Base-by-base conservation (phyloP, 306 rosid species). In the Begonia loranthoides region DNA sequence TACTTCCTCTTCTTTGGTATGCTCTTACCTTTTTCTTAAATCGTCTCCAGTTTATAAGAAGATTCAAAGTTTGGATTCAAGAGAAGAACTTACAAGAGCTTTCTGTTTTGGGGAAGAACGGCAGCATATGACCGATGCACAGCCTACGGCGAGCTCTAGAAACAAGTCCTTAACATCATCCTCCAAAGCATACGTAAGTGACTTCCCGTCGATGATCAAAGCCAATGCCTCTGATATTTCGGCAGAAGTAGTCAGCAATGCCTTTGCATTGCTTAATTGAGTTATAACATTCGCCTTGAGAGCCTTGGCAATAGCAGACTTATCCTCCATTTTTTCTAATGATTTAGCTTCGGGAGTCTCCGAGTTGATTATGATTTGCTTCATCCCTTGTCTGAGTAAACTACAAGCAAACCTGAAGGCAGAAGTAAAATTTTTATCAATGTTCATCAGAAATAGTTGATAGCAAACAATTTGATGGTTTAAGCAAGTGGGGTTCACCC, bases 31-130 rank as follows among this genome's bases (percentile, higher is more conserved):
- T 28, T 28, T 28, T 28, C 36, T 28, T 28, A 28, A 28, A 2
- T 28, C 36, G 0, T 28, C 5, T 28, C 36, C 4, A 28, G 36
- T 3, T 5, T 7, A 28, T 28, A 28, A 28, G 9, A 28, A 28
- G 36, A 28, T 28, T 28, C 36, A 28, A 28, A 28, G 36, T 28
- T 28, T 4, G 9, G 12, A 1, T 36, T 1, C 41, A 51, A 24
- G 45, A 40, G 14, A 51, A 48, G 44, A 56, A 62, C 82, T 75
- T 71, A 88, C 99, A 57, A 86, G 89, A 59, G 96, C 96, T 71
- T 92, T 92, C 74, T 92, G 99, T 70, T 86, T 92, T 52, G 99
- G 99, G 63, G 99, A 92, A 40, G 99, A 86, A 55, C 99, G 90
- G 40, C 99, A 92, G 73, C 99, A 92, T 67, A 92, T 86, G 41